These are phyloP conservation scores for Perkinsus olseni DNA, from an alignment of 169 alveolate genomes.

Conservation along the genomic window DNA sequence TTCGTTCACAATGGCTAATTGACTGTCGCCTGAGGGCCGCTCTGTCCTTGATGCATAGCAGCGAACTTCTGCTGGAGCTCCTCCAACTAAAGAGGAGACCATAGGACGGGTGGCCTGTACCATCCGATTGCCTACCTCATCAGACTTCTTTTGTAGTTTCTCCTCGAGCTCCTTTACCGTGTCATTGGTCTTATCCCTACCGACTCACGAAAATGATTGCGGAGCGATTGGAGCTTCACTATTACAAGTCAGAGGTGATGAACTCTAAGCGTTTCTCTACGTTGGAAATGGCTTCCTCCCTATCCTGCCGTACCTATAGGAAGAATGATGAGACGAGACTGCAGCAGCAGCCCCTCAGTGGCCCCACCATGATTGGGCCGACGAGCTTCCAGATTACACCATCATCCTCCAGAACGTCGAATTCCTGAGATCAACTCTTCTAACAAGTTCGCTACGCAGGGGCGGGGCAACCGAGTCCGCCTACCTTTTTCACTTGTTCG, in stretches of 20 bases:
- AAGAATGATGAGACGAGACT: background rate
- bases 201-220: background rate
- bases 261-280: background rate
- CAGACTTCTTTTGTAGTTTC: background rate
- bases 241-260: background rate
- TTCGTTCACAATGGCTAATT: background rate
- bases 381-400: background rate
- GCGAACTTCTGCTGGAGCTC: background rate
- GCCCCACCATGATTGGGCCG: background rate
- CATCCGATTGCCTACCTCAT: background rate
- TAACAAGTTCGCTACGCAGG: background rate
- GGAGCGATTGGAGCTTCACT: too few relatives aligned
- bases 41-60: background rate
- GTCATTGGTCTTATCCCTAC: background rate
- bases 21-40: background rate
- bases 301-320: background rate
- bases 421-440: background rate
- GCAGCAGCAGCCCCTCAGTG: background rate
- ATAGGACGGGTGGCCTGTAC: background rate
- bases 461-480: background rate
- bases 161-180: background rate
- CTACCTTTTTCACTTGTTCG: background rate
- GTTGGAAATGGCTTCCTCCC: background rate
- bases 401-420: background rate
- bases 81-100: background rate